These are phyloP conservation scores for Yamadazyma aaseri DNA, from an alignment of 1,139 yeast genomes.

Conservation along the genomic window DNA sequence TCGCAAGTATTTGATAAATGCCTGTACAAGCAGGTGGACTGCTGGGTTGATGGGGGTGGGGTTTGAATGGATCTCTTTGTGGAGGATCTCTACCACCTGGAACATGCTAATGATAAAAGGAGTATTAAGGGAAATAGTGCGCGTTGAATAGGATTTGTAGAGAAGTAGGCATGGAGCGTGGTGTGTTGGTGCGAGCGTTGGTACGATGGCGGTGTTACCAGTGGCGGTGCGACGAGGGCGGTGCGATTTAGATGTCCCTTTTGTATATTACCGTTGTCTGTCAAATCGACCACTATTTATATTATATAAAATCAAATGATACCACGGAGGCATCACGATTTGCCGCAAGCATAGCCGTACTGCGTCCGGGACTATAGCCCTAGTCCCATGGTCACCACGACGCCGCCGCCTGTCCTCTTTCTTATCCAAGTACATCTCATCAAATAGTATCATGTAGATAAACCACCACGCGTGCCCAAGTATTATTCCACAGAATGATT, in stretches of 20 bases:
- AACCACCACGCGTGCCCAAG: conserved; percentile 45
- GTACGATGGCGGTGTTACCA: too few relatives aligned
- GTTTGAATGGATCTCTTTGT: conserved; percentile 4
- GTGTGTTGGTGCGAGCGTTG: too few relatives aligned
- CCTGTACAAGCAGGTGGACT: conserved; percentile 23
- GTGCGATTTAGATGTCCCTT: too few relatives aligned
- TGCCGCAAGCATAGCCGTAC: too few relatives aligned
- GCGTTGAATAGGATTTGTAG: too few relatives aligned
- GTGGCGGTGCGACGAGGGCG: too few relatives aligned
- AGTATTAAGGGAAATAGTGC: too few relatives aligned
- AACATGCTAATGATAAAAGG: neutral
- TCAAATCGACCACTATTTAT: conserved; percentile 9
- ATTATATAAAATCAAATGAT: conserved; percentile 24
- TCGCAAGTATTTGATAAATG: conserved; percentile 37
- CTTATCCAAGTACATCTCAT: conserved; percentile 17
- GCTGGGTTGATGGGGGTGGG: conserved; percentile 10
- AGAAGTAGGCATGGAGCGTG: too few relatives aligned
- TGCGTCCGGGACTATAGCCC: conserved; percentile 14
- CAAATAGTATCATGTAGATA: conserved; percentile 22
- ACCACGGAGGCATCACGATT: conserved; percentile 52
- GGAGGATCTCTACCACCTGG: conserved; percentile 6
- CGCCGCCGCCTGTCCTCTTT: conserved; percentile 13
- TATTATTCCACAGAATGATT: conserved; percentile 16
- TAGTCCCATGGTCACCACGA: conserved; percentile 12
- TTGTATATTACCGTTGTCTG: too few relatives aligned